Evolutionary conservation across 1,139 yeast species (phyloP).

Genomic region (Candida neerlandica): DNA sequence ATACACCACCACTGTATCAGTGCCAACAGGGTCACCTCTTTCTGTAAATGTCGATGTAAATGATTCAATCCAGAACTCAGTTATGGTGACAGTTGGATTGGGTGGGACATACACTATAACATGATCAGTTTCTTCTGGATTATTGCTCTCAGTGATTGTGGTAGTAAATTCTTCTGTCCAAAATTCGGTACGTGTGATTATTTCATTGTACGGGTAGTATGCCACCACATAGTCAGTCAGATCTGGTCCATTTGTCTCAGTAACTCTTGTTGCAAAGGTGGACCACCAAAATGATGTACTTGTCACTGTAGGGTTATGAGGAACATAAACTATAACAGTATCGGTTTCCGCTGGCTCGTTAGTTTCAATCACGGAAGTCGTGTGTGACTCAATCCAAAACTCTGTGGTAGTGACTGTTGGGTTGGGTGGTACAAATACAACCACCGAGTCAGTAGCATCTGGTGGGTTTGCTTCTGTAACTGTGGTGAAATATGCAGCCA

Average conservation of each 20-base stretch:
- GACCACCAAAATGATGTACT: constrained; percentile 19
- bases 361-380: constrained; percentile 10
- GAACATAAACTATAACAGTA: constrained; percentile 23
- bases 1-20: constrained; percentile 17
- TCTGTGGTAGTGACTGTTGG: constrained; percentile 16
- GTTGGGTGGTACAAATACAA: constrained; percentile 20
- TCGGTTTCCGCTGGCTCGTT: constrained; percentile 17
- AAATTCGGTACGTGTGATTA: constrained; percentile 17
- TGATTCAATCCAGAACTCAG: constrained; percentile 4
- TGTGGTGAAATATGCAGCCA: constrained; percentile 11
- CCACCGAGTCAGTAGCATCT: constrained; percentile 20
- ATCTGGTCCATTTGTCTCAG: constrained; percentile 13
- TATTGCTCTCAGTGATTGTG: constrained; percentile 13
- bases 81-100: constrained; percentile 9
- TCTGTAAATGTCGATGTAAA: constrained; percentile 13
- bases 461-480: constrained; percentile 11
- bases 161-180: constrained; percentile 10
- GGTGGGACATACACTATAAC: constrained; percentile 18
- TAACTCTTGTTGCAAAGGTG: constrained; percentile 8
- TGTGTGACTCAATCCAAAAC: too few relatives aligned
- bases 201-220: constrained; percentile 19
- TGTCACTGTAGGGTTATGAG: constrained; percentile 18
- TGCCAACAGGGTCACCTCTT: constrained; percentile 3
- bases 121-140: constrained; percentile 10
- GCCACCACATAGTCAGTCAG: constrained; percentile 21